These are phyloP conservation scores for Bocquillonia castaneifolia DNA, from an alignment of 441 rosid species.

Conservation along the genomic window DNA sequence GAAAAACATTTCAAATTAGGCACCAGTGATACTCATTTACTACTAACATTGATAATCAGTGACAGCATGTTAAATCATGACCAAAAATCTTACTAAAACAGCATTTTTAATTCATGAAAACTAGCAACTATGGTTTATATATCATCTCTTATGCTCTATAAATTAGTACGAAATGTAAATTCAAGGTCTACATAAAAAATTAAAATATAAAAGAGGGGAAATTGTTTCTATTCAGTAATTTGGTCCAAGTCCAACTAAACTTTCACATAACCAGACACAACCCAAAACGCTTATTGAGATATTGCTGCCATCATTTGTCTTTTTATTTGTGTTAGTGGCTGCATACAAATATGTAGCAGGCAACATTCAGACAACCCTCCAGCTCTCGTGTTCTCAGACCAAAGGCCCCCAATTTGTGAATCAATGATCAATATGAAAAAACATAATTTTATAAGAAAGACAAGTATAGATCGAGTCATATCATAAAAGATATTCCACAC, in stretches of 20 bases:
- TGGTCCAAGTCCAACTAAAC: conserved; percentile 10
- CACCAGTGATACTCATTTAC: neutral
- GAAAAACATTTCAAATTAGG: neutral
- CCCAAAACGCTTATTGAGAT: conserved; percentile 3
- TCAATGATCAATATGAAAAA: neutral
- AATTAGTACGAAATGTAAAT: conserved; percentile 8
- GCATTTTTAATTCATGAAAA: neutral
- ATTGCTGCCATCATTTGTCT: neutral
- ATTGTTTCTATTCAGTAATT: neutral
- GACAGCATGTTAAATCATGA: neutral
- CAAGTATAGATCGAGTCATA: conserved; percentile 7
- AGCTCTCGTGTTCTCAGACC: neutral
- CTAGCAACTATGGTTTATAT: neutral
- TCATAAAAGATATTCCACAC: neutral
- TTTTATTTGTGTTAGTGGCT: no score
- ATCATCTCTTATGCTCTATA: neutral
- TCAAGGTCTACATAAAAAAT: neutral
- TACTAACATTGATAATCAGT: neutral
- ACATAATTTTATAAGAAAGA: conserved; percentile 15
- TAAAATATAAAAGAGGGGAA: neutral
- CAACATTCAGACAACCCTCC: neutral
- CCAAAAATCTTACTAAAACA: neutral
- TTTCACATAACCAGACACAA: neutral
- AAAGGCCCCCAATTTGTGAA: conserved; percentile 2
- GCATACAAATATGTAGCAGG: neutral